Base-by-base conservation (phyloP, 2,329 filamentous ascomycete species). In the Penicillium crustosum region DNA sequence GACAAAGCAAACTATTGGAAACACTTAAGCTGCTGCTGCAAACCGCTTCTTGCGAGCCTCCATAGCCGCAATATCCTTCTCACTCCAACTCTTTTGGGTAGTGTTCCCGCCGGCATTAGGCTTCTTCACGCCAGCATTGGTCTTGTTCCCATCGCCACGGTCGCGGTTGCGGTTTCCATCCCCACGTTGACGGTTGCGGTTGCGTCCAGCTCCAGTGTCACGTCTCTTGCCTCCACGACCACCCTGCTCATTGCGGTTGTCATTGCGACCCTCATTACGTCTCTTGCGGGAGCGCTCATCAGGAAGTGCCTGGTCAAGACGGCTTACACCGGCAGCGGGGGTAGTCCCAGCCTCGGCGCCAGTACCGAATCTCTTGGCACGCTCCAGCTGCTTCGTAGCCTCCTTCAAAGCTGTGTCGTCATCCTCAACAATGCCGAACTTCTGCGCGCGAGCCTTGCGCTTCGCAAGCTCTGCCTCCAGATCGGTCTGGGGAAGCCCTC, bases 21-120 rank as follows among this genome's bases (percentile, higher is more conserved):
- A 56, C 27, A 55, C 35, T 65, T 60, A 75, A 29, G 68, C 68
- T 25, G 70, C 68, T 38, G 72, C 61, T 43, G 70, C 72, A 63
- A 81, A 81, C 51, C 77, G 74, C 70, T 78, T 77, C 71, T 78
- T 81, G 64, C 79, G 74, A 54, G 77, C 78, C 59, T 81, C 79
- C 63, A 79, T 68, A 6, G 77, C 78, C 51, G 65, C 55, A 50
- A 62, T 62, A 65, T 81, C 79, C 62, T 77, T 75, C 38, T 80
- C 77, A 55, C 70, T 77, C 60, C 66, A 70, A 29, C 29, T 53
- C 36, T 57, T 65, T 49, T 60, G 44, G 33, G 44, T 60, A 44
- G 45, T 55, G 36, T 64, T 67, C 23, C 63, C 66, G 36, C 61
- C 62, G 35, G 60, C 55, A 52, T 61, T 61, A 50, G 61, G 43